Evolutionary conservation across 2,329 filamentous ascomycete species (phyloP), one percentile per base, ranked within the genome.

Genomic region (Alternaria sp.): DNA sequence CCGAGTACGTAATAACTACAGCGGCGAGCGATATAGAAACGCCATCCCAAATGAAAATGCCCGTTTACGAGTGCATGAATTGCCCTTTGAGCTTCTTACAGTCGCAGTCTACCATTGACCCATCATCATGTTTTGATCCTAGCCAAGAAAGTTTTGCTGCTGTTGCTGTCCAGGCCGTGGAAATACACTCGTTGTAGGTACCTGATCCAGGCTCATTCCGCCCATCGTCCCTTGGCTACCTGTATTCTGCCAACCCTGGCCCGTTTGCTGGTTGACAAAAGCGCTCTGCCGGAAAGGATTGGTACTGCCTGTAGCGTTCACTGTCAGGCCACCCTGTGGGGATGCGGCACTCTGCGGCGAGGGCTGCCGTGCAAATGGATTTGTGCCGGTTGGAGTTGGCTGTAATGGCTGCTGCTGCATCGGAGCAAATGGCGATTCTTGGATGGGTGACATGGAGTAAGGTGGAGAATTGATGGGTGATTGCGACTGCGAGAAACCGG

Each of bases 261-360:
- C 94, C 0, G 93, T 97, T 66, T 89, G 86, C 74, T 97, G 93
- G 75, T 97, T 96, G 56, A 97, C 90, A 78, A 97, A 97, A 5
- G 90, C 89, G 49, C 91, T 93, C 76, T 98, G 93, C 15, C 96
- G 88, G 86, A 98, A 98, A 1, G 96, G 96, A 74, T 99, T 99
- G 3, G 94, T 97, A 73, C 88, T 93, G 9, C 93, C 94, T 0
- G 94, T 97, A 2, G 91, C 87, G 73, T 95, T 93, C 3, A 93
- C 88, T 57, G 86, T 86, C 81, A 52, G 85, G 49, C 74, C 75
- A 9, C 73, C 73, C 49, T 71, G 75, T 45, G 69, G 73, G 25
- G 69, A 74, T 25, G 69, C 71, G 15, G 62, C 72, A 61, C 64
- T 76, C 53, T 73, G 76, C 36, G 85, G 80, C 17, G 85, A 81